These are phyloP conservation scores for Alopecurus myosuroides DNA, from an alignment of 176 grass and related monocot species.

Conservation along the genomic window DNA sequence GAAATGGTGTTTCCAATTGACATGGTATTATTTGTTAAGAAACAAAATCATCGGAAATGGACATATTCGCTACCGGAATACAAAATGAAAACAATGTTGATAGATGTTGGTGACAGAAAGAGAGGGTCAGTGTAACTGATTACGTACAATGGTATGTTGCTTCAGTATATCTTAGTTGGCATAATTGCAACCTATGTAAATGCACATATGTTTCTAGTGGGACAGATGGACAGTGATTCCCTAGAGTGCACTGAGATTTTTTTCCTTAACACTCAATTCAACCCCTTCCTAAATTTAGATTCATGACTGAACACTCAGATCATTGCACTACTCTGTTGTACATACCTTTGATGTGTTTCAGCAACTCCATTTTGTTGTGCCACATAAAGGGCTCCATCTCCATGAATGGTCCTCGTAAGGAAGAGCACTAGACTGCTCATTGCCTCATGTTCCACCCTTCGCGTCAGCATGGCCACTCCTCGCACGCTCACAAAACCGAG, in stretches of 20 bases:
- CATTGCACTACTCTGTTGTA: neutral
- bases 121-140: neutral
- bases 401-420: no score
- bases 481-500: neutral
- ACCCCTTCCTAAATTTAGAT: neutral
- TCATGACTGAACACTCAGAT: neutral
- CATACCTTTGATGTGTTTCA: neutral
- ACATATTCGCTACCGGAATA: neutral
- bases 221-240: neutral
- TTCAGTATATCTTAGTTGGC: neutral
- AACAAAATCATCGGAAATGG: neutral
- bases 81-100: neutral
- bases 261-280: neutral
- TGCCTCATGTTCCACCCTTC: neutral
- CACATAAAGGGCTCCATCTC: no score
- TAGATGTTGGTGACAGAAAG: neutral
- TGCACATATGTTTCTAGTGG: neutral
- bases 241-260: neutral
- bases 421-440: neutral
- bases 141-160: neutral
- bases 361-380: no score
- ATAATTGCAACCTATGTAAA: neutral
- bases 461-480: neutral
- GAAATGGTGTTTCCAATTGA: neutral
- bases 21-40: neutral